These are phyloP conservation scores for Colletotrichum gloeosporioides DNA, from an alignment of 2,329 filamentous ascomycete genomes.

Conservation along the genomic window DNA sequence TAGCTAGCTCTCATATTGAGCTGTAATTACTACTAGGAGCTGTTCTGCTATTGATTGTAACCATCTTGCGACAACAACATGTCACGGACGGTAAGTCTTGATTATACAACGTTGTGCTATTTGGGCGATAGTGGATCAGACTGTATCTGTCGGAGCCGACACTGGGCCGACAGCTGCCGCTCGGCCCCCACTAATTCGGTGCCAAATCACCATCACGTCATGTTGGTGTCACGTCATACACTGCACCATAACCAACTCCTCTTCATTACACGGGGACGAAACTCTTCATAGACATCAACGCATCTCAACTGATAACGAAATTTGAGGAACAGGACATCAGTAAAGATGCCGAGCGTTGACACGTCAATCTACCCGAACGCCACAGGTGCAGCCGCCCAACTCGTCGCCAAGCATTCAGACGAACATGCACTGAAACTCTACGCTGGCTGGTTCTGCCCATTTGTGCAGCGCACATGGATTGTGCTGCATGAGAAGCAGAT, in stretches of 20 bases:
- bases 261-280: background rate
- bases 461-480: constrained; percentile 76
- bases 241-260: background rate
- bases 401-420: constrained; percentile 49
- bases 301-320: background rate
- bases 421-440: constrained; percentile 69
- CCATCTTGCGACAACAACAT: background rate
- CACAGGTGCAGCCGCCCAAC: constrained; percentile 53
- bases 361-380: constrained; percentile 51
- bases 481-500: constrained; percentile 76
- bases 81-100: fast-evolving
- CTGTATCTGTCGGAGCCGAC: background rate
- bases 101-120: background rate
- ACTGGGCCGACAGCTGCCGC: background rate
- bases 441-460: constrained; percentile 76
- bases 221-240: background rate
- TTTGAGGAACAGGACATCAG: background rate
- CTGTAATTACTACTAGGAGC: fast-evolving
- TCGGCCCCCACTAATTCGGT: background rate
- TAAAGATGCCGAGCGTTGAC: constrained; percentile 50
- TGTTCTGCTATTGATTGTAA: background rate
- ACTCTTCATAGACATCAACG: background rate
- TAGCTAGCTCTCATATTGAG: background rate
- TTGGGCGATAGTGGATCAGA: background rate
- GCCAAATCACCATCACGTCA: constrained; percentile 6